phyloP scores from a whole-genome alignment of 345 rosid species.

The Xanthoceras sorbifolium region DNA sequence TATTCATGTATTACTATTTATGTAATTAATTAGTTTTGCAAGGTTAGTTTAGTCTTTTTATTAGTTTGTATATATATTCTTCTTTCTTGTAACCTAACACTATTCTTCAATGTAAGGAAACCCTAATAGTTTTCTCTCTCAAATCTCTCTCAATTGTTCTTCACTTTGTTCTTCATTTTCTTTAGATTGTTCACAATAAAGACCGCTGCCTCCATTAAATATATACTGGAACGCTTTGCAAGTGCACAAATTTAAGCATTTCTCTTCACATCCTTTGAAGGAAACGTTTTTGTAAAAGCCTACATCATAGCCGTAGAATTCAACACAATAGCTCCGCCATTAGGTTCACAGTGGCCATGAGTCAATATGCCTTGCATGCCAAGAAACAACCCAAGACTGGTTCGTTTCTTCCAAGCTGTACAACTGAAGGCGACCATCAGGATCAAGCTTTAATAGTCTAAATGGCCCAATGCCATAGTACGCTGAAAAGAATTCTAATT shows the following conservation, averaged over 20 bases:
- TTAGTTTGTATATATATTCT: too few relatives aligned
- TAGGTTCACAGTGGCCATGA: slow-evolving; percentile 41
- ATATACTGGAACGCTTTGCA: slow-evolving; percentile 34
- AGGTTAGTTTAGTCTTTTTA: too few relatives aligned
- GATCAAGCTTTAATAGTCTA: slow-evolving; percentile 40
- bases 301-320: slow-evolving; percentile 34
- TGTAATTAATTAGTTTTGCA: too few relatives aligned
- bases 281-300: background rate
- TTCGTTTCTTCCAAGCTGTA: slow-evolving; percentile 27
- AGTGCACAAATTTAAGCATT: slow-evolving; percentile 16
- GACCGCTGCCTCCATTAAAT: background rate
- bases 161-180: too few relatives aligned
- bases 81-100: too few relatives aligned
- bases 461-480: slow-evolving; percentile 30
- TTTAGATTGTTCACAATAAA: too few relatives aligned
- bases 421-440: slow-evolving; percentile 40
- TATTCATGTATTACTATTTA: too few relatives aligned
- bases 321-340: slow-evolving; percentile 24
- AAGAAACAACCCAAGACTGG: slow-evolving; percentile 31
- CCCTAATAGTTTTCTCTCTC: too few relatives aligned
- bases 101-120: too few relatives aligned
- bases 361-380: slow-evolving; percentile 34
- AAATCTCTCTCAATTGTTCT: too few relatives aligned
- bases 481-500: slow-evolving; percentile 15
- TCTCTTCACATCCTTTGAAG: slow-evolving; percentile 7